Evolutionary conservation across 164 flowering plant genomes (phyloP).

Genomic region (Macadamia tetraphylla): DNA sequence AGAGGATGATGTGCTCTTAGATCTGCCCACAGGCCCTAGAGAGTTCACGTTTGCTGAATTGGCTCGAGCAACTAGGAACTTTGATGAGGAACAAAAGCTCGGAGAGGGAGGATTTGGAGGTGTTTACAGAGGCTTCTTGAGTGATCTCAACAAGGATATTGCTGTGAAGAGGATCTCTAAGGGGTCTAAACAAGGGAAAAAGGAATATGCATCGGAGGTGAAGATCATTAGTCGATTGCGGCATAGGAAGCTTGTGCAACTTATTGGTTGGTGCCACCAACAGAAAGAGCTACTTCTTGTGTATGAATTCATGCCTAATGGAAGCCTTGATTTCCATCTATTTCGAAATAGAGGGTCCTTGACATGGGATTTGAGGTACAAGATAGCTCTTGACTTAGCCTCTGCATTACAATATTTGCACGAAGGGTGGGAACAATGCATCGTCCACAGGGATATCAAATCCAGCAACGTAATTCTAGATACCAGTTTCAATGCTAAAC

Average conservation of each 20-base stretch:
- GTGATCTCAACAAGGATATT: constrained; percentile 5
- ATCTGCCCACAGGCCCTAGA: constrained; percentile 12
- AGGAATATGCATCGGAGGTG: constrained; percentile 25
- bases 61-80: constrained; percentile 20
- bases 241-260: constrained; percentile 44
- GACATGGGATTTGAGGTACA: constrained; percentile 28
- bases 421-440: constrained; percentile 51
- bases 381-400: constrained; percentile 32
- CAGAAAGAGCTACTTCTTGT: constrained; percentile 35
- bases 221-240: constrained; percentile 21
- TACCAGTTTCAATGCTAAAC: constrained; percentile 34
- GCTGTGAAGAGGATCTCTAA: constrained; percentile 24
- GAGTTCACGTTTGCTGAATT: constrained; percentile 15
- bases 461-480: constrained; percentile 11
- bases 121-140: constrained; percentile 7
- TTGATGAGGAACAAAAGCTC: constrained; percentile 24
- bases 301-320: constrained; percentile 53
- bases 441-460: constrained; percentile 47
- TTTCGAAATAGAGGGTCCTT: constrained; percentile 20
- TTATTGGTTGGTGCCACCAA: constrained; percentile 53
- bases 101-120: too few relatives aligned
- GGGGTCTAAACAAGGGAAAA: constrained; percentile 23
- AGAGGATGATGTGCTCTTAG: background rate
- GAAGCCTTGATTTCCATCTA: constrained; percentile 42
- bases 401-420: constrained; percentile 44